Evolutionary conservation across 495 filamentous ascomycete species (phyloP).

Genomic region (Aspergillus sclerotioniger): DNA sequence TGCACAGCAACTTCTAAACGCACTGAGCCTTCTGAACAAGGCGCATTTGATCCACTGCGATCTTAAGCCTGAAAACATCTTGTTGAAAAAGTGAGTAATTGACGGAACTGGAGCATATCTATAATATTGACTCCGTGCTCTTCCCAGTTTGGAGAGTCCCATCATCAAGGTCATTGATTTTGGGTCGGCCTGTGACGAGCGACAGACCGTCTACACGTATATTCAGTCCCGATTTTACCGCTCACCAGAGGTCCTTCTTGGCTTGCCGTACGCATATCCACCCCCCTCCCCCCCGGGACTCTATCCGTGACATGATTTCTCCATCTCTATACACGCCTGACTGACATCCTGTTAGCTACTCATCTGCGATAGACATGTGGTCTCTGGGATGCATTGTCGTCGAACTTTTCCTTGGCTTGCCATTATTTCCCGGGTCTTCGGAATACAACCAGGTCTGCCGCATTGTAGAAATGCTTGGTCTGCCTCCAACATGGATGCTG

Average conservation of each 20-base stretch:
- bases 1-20: constrained; percentile 93
- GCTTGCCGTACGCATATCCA: constrained; percentile 63
- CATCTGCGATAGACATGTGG: constrained; percentile 99
- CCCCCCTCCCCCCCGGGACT: not conserved
- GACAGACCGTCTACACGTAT: constrained; percentile 99
- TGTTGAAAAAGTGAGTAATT: constrained; percentile 80
- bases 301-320: not conserved
- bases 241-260: constrained; percentile 92
- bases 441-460: constrained; percentile 98
- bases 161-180: constrained; percentile 99
- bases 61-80: constrained; percentile 96
- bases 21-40: constrained; percentile 89
- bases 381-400: constrained; percentile 98
- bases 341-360: constrained; percentile 58
- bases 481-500: constrained; percentile 98
- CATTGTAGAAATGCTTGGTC: constrained; percentile 97
- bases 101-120: too few relatives aligned
- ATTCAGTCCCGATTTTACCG: constrained; percentile 99
- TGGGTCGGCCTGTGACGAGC: constrained; percentile 96
- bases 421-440: constrained; percentile 94
- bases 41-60: constrained; percentile 98
- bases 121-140: constrained; percentile 10
- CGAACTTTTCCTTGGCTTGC: constrained; percentile 92
- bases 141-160: constrained; percentile 79
- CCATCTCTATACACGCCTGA: not conserved